These are phyloP conservation scores for Ceratocystis lukuohia DNA, from an alignment of 2,329 filamentous ascomycete species.

Conservation along the genomic window DNA sequence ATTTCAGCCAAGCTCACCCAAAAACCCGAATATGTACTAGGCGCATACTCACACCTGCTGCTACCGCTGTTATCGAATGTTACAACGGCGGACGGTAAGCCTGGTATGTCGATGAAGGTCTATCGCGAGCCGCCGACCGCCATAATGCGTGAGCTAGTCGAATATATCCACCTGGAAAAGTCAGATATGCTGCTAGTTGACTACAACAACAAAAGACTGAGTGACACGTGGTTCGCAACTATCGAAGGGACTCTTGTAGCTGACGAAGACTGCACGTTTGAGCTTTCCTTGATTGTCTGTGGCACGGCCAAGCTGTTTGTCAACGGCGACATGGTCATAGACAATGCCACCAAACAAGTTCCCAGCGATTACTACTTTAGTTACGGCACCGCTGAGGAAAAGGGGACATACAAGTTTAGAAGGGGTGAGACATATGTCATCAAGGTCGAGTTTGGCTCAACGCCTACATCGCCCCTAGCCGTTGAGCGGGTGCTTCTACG, in stretches of 20 bases:
- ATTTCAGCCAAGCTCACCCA: constrained; percentile 42
- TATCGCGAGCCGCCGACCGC: constrained; percentile 45
- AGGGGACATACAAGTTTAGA: constrained; percentile 42
- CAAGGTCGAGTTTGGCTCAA: constrained; percentile 46
- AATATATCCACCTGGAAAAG: constrained; percentile 35
- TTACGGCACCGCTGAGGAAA: constrained; percentile 49
- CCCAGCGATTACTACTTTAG: constrained; percentile 54
- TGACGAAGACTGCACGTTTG: constrained; percentile 46
- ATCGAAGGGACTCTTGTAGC: constrained; percentile 48
- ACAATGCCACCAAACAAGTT: constrained; percentile 51
- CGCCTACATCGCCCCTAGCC: constrained; percentile 42
- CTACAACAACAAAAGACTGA: constrained; percentile 40
- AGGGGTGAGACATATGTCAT: constrained; percentile 46
- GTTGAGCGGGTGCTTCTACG: constrained; percentile 40
- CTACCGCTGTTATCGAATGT: constrained; percentile 45
- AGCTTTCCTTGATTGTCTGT: constrained; percentile 52
- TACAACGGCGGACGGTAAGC: constrained; percentile 38
- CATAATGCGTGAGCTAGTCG: constrained; percentile 36
- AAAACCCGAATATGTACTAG: constrained; percentile 40
- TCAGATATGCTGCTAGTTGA: constrained; percentile 39
- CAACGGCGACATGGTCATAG: constrained; percentile 47
- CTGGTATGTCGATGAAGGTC: constrained; percentile 48
- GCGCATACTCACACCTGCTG: constrained; percentile 51
- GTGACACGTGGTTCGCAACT: constrained; percentile 45
- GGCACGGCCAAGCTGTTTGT: constrained; percentile 54